These are phyloP conservation scores for Pichia membranifaciens DNA, from an alignment of 805 yeast species.

Conservation along the genomic window DNA sequence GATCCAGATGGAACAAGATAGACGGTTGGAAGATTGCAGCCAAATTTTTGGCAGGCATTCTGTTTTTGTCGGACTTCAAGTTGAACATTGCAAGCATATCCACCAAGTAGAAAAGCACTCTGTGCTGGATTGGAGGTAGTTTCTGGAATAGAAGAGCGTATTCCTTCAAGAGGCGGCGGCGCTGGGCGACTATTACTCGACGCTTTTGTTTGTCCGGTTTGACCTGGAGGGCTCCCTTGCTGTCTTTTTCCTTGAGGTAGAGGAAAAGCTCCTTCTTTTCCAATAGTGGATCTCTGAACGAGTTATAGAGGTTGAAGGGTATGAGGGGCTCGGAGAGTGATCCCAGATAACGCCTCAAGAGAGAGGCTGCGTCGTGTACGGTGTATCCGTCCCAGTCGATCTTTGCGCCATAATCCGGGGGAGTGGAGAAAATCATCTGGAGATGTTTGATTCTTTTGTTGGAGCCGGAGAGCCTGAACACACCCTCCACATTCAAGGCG, in stretches of 20 bases:
- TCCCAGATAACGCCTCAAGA: constrained; percentile 79
- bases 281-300: constrained; percentile 73
- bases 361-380: constrained; percentile 94
- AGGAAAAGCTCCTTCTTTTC: constrained; percentile 57
- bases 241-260: constrained; percentile 53
- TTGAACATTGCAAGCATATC: constrained; percentile 85
- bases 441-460: constrained; percentile 81
- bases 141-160: constrained; percentile 63
- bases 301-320: constrained; percentile 69
- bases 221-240: constrained; percentile 13
- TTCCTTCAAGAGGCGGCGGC: constrained; percentile 61
- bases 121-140: constrained; percentile 74
- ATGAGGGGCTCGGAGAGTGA: constrained; percentile 89
- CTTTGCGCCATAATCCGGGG: constrained; percentile 86
- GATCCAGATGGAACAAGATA: constrained; percentile 85
- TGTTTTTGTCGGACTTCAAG: constrained; percentile 65
- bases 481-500: constrained; percentile 79
- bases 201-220: constrained; percentile 13
- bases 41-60: constrained; percentile 88
- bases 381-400: constrained; percentile 89
- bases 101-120: constrained; percentile 75
- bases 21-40: constrained; percentile 98
- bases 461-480: constrained; percentile 89
- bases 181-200: constrained; percentile 40
- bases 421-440: constrained; percentile 74